A percentile compares a stretch with the other conserved stretches of the same genome.
Evolutionary conservation across 148 eudicot genomes (phyloP).

Genomic region (Euryodendron excelsum): DNA sequence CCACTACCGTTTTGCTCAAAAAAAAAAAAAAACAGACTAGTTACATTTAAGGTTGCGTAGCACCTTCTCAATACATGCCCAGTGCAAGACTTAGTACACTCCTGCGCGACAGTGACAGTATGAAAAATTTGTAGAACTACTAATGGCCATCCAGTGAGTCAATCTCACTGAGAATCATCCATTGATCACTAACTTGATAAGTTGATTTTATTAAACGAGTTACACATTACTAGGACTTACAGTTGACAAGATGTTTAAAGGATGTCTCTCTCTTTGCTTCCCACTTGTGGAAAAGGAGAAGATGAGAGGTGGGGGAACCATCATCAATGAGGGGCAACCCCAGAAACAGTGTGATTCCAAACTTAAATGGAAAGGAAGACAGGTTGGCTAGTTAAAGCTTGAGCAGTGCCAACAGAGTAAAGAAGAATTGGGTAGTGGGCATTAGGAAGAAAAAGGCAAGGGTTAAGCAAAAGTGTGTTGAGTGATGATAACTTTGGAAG

Average conservation of each 20-base stretch:
- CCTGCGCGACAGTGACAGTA: no score
- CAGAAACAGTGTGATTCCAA: conserved; percentile 11
- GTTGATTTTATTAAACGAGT: not conserved
- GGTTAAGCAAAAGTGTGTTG: conserved; percentile 9
- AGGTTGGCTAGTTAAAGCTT: conserved; percentile 9
- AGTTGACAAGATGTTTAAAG: not conserved
- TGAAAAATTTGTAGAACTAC: not conserved
- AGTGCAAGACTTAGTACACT: no score
- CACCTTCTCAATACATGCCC: no score
- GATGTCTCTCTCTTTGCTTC: conserved; percentile 6
- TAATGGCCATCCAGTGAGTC: not conserved
- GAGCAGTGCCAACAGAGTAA: conserved; percentile 12
- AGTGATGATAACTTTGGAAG: conserved; percentile 3
- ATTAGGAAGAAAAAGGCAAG: not conserved
- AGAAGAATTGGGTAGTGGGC: conserved; percentile 12
- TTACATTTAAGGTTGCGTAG: no score
- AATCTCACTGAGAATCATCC: not conserved
- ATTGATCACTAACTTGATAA: not conserved
- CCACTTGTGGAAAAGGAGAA: conserved; percentile 1
- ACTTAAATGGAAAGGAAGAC: conserved; percentile 19
- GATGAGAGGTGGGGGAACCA: conserved; percentile 5
- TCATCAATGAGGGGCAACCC: conserved; percentile 5
- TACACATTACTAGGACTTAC: no score
- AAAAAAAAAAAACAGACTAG: no score
- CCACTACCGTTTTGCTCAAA: no score